A percentile compares a stretch with the other conserved stretches of the same genome.
These are phyloP conservation scores for Leccinum boreale DNA, from an alignment of 768 basidiomycete genomes.

Conservation along the genomic window DNA sequence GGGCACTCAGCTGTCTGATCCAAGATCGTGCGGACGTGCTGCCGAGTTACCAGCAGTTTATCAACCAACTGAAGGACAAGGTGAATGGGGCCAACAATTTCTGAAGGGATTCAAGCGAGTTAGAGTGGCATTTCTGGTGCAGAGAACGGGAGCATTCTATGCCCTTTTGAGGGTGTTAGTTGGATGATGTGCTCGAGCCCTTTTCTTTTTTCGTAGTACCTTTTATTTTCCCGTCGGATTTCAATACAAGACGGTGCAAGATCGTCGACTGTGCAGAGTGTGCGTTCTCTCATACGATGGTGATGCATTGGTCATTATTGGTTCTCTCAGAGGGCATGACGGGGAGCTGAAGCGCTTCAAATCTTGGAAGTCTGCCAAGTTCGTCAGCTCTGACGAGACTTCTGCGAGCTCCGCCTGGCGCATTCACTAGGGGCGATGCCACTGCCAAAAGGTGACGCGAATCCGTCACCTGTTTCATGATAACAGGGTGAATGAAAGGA, in stretches of 20 bases:
- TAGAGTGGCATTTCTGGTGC: background rate
- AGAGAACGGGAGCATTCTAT: background rate
- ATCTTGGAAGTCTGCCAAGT: no score
- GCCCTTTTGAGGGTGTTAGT: background rate
- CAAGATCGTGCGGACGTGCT: slow-evolving; percentile 94
- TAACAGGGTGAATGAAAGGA: no score
- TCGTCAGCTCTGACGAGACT: no score
- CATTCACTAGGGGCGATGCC: no score
- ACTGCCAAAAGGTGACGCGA: no score
- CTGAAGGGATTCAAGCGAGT: slow-evolving; percentile 7
- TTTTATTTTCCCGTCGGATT: background rate
- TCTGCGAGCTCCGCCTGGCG: no score
- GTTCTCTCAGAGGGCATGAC: no score
- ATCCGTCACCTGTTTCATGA: no score
- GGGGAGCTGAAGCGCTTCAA: no score
- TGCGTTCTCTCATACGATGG: background rate
- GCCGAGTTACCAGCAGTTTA: slow-evolving; percentile 95
- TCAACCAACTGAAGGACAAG: slow-evolving; percentile 88
- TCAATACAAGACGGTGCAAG: background rate
- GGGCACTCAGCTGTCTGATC: slow-evolving; percentile 92
- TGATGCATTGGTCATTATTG: no score
- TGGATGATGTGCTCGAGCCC: background rate
- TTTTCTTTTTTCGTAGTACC: background rate
- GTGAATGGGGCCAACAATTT: slow-evolving; percentile 35
- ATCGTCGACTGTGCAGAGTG: background rate